phyloP scores from a whole-genome alignment of 2,329 filamentous ascomycete species.

The Dactylellina haptotyla region DNA sequence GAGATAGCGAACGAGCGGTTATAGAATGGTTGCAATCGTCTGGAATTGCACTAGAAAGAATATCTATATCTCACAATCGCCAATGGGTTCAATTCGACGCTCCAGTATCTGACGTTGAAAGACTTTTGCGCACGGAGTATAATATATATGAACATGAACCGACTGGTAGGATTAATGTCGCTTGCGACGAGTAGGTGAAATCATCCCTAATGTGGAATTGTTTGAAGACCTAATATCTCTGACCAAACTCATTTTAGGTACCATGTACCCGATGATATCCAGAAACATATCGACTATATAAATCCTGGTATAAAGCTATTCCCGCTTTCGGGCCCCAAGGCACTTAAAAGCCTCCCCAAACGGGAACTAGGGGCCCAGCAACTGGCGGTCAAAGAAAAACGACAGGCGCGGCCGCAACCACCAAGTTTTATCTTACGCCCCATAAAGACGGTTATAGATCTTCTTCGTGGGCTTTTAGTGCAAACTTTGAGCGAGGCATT shows the following conservation, averaged over 20 bases:
- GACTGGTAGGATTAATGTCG: slow-evolving; percentile 63
- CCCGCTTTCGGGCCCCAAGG: slow-evolving; percentile 18
- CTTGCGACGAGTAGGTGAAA: slow-evolving; percentile 60
- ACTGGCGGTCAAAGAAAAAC: background rate
- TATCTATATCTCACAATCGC: slow-evolving; percentile 60
- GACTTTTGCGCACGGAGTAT: slow-evolving; percentile 65
- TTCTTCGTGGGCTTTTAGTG: background rate
- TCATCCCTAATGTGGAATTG: background rate
- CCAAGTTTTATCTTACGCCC: background rate
- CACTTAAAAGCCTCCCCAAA: background rate
- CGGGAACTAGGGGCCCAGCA: background rate
- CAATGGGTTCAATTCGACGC: slow-evolving; percentile 65
- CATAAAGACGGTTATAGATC: background rate
- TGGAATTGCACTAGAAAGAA: slow-evolving; percentile 59
- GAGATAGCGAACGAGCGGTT: slow-evolving; percentile 60
- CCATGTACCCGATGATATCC: slow-evolving; percentile 65
- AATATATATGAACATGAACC: slow-evolving; percentile 70
- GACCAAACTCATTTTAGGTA: slow-evolving; percentile 61
- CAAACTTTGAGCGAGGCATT: background rate
- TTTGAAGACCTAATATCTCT: background rate
- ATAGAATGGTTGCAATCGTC: slow-evolving; percentile 61
- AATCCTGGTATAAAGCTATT: slow-evolving; percentile 68
- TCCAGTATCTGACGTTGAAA: slow-evolving; percentile 61
- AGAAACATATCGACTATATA: slow-evolving; percentile 68
- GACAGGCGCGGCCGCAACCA: background rate